phyloP scores from a whole-genome alignment of 2,329 filamentous ascomycete genomes.

The Colletotrichum noveboracense region DNA sequence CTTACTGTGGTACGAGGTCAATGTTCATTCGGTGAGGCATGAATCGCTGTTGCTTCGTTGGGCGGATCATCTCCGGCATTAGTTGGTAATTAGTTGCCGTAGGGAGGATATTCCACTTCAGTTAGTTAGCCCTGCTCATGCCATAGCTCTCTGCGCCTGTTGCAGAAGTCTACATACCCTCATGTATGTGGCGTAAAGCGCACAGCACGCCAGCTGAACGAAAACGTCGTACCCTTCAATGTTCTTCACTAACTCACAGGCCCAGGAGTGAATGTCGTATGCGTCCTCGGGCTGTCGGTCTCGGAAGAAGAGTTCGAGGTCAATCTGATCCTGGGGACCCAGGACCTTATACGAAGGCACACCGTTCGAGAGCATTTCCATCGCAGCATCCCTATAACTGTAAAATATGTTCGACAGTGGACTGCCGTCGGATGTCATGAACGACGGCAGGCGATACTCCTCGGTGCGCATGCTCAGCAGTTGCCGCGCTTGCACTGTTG shows the following conservation, averaged over 20 bases:
- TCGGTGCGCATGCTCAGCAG: background rate
- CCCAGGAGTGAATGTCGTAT: conserved; percentile 12
- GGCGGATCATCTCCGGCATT: conserved; percentile 15
- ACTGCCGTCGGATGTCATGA: conserved; percentile 8
- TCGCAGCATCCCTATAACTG: conserved; percentile 5
- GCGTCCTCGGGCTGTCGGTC: background rate
- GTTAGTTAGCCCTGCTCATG: background rate
- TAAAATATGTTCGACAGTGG: conserved; percentile 9
- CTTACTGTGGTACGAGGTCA: conserved; percentile 12
- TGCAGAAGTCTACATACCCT: background rate
- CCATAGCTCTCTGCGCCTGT: too few relatives aligned
- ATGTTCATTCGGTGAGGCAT: conserved; percentile 13
- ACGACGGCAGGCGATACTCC: conserved; percentile 10
- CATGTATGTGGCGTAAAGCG: background rate
- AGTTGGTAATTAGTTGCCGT: conserved; percentile 8
- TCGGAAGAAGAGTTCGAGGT: conserved; percentile 12
- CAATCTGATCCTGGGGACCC: background rate
- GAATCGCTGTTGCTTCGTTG: background rate
- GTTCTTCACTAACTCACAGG: conserved; percentile 5
- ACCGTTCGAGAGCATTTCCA: conserved; percentile 8
- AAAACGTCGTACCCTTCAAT: conserved; percentile 6
- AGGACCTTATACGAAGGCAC: background rate
- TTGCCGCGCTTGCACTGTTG: background rate
- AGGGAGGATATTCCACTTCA: conserved; percentile 5
- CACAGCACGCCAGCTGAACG: background rate